Base-by-base conservation (phyloP, 2,329 filamentous ascomycete genomes). In the Rhytidhysteron rufulum region DNA sequence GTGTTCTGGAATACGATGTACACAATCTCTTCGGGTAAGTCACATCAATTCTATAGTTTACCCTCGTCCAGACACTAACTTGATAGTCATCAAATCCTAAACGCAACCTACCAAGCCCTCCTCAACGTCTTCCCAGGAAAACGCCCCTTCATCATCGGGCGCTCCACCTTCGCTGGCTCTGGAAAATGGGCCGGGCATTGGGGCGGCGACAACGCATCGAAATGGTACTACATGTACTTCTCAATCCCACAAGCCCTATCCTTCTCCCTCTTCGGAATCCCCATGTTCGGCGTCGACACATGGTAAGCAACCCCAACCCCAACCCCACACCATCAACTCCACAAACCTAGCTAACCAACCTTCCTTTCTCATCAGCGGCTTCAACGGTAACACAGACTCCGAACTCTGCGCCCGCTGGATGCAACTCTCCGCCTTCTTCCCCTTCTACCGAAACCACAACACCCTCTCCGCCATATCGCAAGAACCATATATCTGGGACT, bases 91-190 rank as follows among this genome's bases (percentile, higher is more conserved):
- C 80, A 84, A 59, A 86, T 90, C 49, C 71, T 88, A 41, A 85
- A 85, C 44, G 85, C 86, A 8, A 93, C 88, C 0, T 88, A 88
- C 57, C 69, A 83, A 34, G 85, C 80, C 42, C 77, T 93, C 22
- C 68, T 83, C 3, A 61, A 71, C 2, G 71, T 86, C 15, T 79
- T 80, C 44, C 80, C 84, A 0, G 72, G 68, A 11, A 85, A 86
- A 60, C 80, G 88, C 0, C 88, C 88, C 1, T 87, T 94, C 65
- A 85, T 95, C 57, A 88, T 95, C 54, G 86, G 85, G 0, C 82
- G 88, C 13, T 87, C 83, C 29, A 93, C 87, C 1, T 93, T 91
- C 55, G 76, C 86, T 8, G 87, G 88, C 3, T 80, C 80, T 1
- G 88, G 88, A 2, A 80, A 79, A 59, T 85, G 78, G 69, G 83